Base-by-base conservation (phyloP, 2,329 filamentous ascomycete genomes). In the Pseudogymnoascus sp. region DNA sequence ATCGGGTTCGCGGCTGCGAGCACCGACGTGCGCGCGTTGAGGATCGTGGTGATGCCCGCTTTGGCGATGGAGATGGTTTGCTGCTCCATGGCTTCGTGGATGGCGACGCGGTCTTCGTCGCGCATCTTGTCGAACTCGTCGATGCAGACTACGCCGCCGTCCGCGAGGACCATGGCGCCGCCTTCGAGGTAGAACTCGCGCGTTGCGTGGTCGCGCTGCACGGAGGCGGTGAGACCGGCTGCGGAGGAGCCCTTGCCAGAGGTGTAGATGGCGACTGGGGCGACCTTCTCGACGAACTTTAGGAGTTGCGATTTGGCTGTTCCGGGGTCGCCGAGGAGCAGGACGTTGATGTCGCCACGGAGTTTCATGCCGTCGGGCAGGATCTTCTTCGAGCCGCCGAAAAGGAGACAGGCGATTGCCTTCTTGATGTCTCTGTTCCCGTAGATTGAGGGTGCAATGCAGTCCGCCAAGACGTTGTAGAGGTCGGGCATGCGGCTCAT, bases 51-150 rank as follows among this genome's bases (percentile, higher is more conserved):
- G 73, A 99, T 99, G 70, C 95, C 95, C 0, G 95, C 95, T 78
- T 99, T 97, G 67, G 95, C 95, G 70, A 99, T 97, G 10, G 95
- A 97, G 65, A 99, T 99, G 0, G 95, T 99, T 76, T 99, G 95
- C 78, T 99, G 95, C 75, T 99, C 95, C 95, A 99, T 99, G 64
- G 95, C 95, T 83, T 99, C 95, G 81, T 99, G 95, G 68, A 99
- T 99, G 1, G 95, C 95, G 6, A 97, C 95, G 70, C 95, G 85
- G 71, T 99, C 95, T 75, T 99, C 95, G 73, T 99, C 95, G 66
- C 95, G 85, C 95, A 99, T 99, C 81, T 99, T 99, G 79, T 99
- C 95, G 73, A 99, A 99, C 77, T 99, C 95, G 73, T 99, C 95
- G 70, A 99, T 99, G 76, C 95, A 97, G 8, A 97, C 95, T 0